These are phyloP conservation scores for Wallacemonas sp. DNA, from an alignment of 208 protist genomes.

Conservation along the genomic window DNA sequence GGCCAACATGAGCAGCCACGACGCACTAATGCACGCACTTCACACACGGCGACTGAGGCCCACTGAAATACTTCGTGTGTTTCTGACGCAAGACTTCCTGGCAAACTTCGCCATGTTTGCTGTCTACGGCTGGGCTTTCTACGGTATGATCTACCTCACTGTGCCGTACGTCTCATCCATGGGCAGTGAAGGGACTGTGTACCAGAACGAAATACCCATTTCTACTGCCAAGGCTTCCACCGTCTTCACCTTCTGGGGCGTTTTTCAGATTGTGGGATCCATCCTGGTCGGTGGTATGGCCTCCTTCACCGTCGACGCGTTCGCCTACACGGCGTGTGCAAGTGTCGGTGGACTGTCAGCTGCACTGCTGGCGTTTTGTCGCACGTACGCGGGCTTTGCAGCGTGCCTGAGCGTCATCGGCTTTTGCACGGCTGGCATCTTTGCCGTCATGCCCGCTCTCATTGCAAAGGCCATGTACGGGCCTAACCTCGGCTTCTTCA, in stretches of 20 bases:
- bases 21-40: conserved; percentile 41
- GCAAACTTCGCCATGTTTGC: conserved; percentile 78
- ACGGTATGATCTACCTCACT: conserved; percentile 70
- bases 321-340: conserved; percentile 61
- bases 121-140: conserved; percentile 82
- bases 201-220: conserved; percentile 46
- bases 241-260: conserved; percentile 78
- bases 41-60: conserved; percentile 47
- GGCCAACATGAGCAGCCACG: conserved; percentile 14
- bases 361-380: conserved; percentile 58
- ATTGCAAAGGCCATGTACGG: conserved; percentile 69
- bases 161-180: conserved; percentile 83
- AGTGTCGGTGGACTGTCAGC: conserved; percentile 42
- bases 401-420: conserved; percentile 56
- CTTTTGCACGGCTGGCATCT: conserved; percentile 83
- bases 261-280: conserved; percentile 72
- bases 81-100: conserved; percentile 56
- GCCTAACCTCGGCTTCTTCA: conserved; percentile 80
- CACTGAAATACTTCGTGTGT: conserved; percentile 45
- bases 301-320: conserved; percentile 49
- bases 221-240: conserved; percentile 60
- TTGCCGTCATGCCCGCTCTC: conserved; percentile 79
- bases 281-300: conserved; percentile 61
- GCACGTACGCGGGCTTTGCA: conserved; percentile 68
- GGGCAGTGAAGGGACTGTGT: conserved; percentile 64